These are phyloP conservation scores for Quambalaria eucalypti DNA, from an alignment of 1,284 basidiomycete species.

Conservation along the genomic window DNA sequence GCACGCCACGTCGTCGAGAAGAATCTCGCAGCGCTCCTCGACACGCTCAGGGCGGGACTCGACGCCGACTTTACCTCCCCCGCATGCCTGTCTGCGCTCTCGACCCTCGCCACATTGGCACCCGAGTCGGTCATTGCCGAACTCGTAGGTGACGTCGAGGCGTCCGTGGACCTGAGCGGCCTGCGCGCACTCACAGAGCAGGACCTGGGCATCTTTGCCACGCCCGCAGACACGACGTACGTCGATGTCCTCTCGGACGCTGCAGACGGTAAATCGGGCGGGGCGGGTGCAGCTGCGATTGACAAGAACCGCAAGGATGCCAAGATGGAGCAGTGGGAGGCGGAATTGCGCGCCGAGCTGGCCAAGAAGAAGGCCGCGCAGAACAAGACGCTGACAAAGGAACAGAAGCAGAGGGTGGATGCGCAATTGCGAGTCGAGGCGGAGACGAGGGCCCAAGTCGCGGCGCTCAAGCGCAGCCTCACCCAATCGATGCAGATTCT, in stretches of 20 bases:
- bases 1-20: slow-evolving; percentile 30
- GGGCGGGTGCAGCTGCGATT: slow-evolving; percentile 5
- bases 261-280: slow-evolving; percentile 21
- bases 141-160: slow-evolving; percentile 23
- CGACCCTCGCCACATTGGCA: slow-evolving; percentile 32
- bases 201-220: slow-evolving; percentile 41
- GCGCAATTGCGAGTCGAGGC: slow-evolving; percentile 36
- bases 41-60: slow-evolving; percentile 16
- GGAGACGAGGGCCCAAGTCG: slow-evolving; percentile 26
- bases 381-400: slow-evolving; percentile 33
- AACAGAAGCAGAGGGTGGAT: slow-evolving; percentile 36
- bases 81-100: slow-evolving; percentile 31
- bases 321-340: slow-evolving; percentile 43
- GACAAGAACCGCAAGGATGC: slow-evolving; percentile 29
- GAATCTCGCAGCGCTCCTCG: slow-evolving; percentile 21
- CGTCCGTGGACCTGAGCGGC: slow-evolving; percentile 19
- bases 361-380: slow-evolving; percentile 42
- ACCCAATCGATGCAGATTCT: slow-evolving; percentile 24
- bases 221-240: slow-evolving; percentile 26
- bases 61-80: slow-evolving; percentile 14
- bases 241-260: slow-evolving; percentile 32
- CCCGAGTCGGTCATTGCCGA: slow-evolving; percentile 30
- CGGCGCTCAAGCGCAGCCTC: slow-evolving; percentile 17
- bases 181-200: slow-evolving; percentile 23
- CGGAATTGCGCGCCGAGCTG: slow-evolving; percentile 40